These are phyloP conservation scores for Irpex sp. DNA, from an alignment of 1,284 basidiomycete species.

Conservation along the genomic window DNA sequence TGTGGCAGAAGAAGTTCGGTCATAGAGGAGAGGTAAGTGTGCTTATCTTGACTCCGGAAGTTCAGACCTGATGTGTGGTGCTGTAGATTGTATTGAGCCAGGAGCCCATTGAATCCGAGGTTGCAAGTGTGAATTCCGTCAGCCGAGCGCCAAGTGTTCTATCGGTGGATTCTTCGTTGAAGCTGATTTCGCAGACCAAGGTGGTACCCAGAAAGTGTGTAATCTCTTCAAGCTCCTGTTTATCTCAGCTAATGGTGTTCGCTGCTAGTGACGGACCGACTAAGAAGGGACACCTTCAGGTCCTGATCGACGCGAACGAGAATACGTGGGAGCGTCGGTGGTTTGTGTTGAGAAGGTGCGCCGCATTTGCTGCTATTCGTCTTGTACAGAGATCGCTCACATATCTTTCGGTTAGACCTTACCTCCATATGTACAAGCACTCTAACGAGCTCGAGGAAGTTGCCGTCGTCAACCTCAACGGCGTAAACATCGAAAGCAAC, in stretches of 20 bases:
- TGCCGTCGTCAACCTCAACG: conserved; percentile 79
- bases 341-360: conserved; percentile 85
- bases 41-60: not conserved
- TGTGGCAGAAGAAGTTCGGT: conserved; percentile 85
- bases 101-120: conserved; percentile 51
- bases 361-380: not conserved
- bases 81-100: conserved; percentile 74
- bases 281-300: conserved; percentile 79
- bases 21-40: conserved; percentile 65
- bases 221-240: not conserved
- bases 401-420: conserved; percentile 55
- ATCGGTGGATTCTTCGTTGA: conserved; percentile 46
- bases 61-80: not conserved
- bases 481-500: conserved; percentile 84
- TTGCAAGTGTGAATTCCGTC: conserved; percentile 37
- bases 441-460: conserved; percentile 83
- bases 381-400: no score
- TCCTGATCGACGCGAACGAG: conserved; percentile 76
- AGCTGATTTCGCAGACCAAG: conserved; percentile 69
- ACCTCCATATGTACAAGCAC: conserved; percentile 83
- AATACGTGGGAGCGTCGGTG: conserved; percentile 82
- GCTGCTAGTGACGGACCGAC: conserved; percentile 68
- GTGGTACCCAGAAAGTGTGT: conserved; percentile 68
- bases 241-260: conserved; percentile 4
- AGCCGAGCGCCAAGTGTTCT: conserved; percentile 39